phyloP scores from a whole-genome alignment of 192 early-diverging fungal genomes.

The Coemansia javaensis region DNA sequence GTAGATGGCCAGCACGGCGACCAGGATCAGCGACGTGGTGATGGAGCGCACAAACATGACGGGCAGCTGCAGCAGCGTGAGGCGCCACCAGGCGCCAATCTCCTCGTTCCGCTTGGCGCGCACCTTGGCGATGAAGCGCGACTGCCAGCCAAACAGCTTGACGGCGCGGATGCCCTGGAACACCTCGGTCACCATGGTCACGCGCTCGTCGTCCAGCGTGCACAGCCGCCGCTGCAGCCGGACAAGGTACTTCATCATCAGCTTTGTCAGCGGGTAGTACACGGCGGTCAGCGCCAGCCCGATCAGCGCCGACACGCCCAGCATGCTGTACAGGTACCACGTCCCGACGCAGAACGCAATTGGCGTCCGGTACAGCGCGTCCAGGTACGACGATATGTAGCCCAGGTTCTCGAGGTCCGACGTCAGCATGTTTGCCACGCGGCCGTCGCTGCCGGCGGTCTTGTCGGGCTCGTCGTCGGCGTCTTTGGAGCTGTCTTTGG shows the following conservation, averaged over 20 bases:
- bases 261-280: constrained; percentile 57
- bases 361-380: constrained; percentile 63
- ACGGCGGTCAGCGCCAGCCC: constrained; percentile 66
- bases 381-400: constrained; percentile 54
- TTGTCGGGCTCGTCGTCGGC: constrained; percentile 8
- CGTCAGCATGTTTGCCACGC: constrained; percentile 67
- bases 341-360: constrained; percentile 65
- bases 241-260: constrained; percentile 52
- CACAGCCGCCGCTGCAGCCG: constrained; percentile 55
- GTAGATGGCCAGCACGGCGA: constrained; percentile 60
- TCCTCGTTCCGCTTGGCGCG: constrained; percentile 60
- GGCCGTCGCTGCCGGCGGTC: constrained; percentile 51
- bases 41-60: constrained; percentile 47
- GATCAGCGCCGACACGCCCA: constrained; percentile 79
- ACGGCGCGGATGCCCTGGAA: constrained; percentile 88
- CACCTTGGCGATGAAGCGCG: constrained; percentile 65
- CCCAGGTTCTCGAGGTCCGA: constrained; percentile 66
- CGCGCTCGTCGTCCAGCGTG: constrained; percentile 67
- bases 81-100: constrained; percentile 52
- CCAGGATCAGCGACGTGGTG: constrained; percentile 57
- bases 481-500: constrained; percentile 29
- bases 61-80: constrained; percentile 56
- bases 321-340: constrained; percentile 64
- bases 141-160: constrained; percentile 89
- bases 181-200: constrained; percentile 79